Evolutionary conservation across 2,329 filamentous ascomycete genomes (phyloP), one percentile per base, ranked within the genome.

Genomic region (Escovopsis sp.): DNA sequence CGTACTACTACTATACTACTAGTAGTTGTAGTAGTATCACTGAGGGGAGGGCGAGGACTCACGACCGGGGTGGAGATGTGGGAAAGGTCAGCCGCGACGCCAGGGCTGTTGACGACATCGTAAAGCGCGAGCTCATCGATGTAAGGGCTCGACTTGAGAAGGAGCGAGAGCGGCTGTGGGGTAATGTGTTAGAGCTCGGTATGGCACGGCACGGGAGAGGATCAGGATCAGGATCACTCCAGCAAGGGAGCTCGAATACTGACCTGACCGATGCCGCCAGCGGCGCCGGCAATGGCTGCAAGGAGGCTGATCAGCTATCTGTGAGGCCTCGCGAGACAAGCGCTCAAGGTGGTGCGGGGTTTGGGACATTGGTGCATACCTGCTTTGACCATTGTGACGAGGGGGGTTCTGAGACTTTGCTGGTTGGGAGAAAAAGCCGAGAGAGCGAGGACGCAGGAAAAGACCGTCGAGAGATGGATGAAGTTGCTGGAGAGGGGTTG

Each of bases 71-170:
- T 85, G 46, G 89, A 94, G 67, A 98, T 96, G 74, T 98, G 91
- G 47, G 88, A 95, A 46, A 98, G 79, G 64, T 98, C 91, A 57
- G 89, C 80, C 51, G 88, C 85, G 59, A 98, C 91, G 66, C 91
- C 91, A 55, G 87, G 88, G 39, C 87, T 93, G 76, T 96, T 95
- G 66, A 96, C 89, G 52, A 98, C 88, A 94, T 98, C 91, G 74
- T 95, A 98, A 56, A 98, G 84, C 47, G 87, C 74, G 56, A 98
- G 84, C 71, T 96, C 85, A 57, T 89, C 82, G 57, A 98, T 74
- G 58, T 86, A 78, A 50, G 87, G 83, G 59, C 74, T 84, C 52
- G 83, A 78, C 78, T 98, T 98, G 62, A 96, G 76, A 56, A 98
- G 83, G 53, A 98, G 84, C 51, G 91, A 98, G 57, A 98, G 76